These are phyloP conservation scores for Backusella parvicylindrica DNA, from an alignment of 192 early-diverging fungal genomes.

Conservation along the genomic window DNA sequence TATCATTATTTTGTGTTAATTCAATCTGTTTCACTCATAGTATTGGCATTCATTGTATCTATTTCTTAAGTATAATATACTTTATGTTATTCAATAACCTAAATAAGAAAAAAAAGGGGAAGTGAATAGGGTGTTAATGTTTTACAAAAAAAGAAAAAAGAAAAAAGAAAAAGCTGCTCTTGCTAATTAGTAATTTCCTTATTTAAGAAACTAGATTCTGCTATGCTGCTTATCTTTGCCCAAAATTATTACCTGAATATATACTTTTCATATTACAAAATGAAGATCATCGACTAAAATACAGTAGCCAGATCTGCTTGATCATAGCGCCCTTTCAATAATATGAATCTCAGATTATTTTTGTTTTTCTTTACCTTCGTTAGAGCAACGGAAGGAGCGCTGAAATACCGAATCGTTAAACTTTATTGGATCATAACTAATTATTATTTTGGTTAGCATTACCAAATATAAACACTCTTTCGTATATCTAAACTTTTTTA, in stretches of 20 bases:
- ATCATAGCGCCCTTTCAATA: neutral
- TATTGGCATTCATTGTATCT: neutral
- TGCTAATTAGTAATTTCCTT: constrained; percentile 2
- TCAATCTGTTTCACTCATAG: neutral
- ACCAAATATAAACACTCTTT: neutral
- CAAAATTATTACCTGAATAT: neutral
- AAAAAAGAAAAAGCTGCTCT: neutral
- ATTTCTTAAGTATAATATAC: neutral
- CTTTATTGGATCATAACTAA: neutral
- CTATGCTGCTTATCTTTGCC: neutral
- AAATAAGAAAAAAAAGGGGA: neutral
- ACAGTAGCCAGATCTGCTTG: neutral
- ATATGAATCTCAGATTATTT: neutral
- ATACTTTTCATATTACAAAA: neutral
- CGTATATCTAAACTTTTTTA: neutral
- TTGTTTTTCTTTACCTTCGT: neutral
- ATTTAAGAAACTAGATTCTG: neutral
- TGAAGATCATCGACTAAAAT: neutral
- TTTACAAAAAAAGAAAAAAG: neutral
- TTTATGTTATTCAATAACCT: neutral
- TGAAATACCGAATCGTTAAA: neutral
- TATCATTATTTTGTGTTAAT: neutral
- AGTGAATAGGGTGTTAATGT: neutral
- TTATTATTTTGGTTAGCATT: neutral
- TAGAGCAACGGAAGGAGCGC: neutral